phyloP scores from a whole-genome alignment of 441 rosid species.

The Croton laevigatus region DNA sequence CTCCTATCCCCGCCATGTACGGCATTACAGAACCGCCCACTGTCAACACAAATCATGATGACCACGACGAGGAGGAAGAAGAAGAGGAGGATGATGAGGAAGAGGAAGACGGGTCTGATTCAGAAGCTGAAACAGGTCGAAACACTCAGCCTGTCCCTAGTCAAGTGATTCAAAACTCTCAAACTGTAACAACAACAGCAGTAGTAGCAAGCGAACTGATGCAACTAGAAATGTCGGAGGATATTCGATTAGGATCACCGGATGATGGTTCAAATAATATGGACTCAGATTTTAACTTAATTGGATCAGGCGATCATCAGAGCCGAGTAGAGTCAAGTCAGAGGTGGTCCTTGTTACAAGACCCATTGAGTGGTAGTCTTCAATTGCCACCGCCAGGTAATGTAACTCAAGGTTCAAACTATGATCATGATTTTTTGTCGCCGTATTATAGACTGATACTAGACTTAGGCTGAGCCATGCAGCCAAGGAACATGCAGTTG shows the following conservation, averaged over 20 bases:
- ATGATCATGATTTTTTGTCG: too few species aligned
- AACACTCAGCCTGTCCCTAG: slow-evolving; percentile 4
- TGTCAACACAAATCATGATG: slow-evolving; percentile 17
- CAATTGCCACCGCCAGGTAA: slow-evolving; percentile 41
- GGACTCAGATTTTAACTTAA: slow-evolving; percentile 46
- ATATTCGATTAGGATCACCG: slow-evolving; percentile 63
- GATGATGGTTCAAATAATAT: slow-evolving; percentile 60
- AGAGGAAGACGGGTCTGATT: slow-evolving; percentile 39
- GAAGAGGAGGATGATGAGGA: slow-evolving; percentile 39
- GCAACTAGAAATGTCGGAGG: slow-evolving; percentile 76
- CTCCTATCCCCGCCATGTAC: slow-evolving; percentile 32
- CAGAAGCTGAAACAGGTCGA: slow-evolving; percentile 48
- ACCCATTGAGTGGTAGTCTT: slow-evolving; percentile 23
- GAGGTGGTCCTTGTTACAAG: slow-evolving; percentile 44
- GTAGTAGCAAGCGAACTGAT: slow-evolving; percentile 47
- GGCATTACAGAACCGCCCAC: slow-evolving; percentile 29
- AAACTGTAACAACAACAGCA: slow-evolving; percentile 8
- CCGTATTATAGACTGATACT: too few species aligned
- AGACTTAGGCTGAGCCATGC: background rate
- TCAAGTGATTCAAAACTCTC: slow-evolving; percentile 18
- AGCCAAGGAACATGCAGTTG: background rate
- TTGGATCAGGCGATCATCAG: slow-evolving; percentile 27
- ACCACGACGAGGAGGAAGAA: slow-evolving; percentile 39
- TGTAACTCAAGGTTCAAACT: background rate
- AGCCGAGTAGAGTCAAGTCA: slow-evolving; percentile 34